These are phyloP conservation scores for Petunia hybrid DNA, from an alignment of 305 asterid genomes.

Conservation along the genomic window DNA sequence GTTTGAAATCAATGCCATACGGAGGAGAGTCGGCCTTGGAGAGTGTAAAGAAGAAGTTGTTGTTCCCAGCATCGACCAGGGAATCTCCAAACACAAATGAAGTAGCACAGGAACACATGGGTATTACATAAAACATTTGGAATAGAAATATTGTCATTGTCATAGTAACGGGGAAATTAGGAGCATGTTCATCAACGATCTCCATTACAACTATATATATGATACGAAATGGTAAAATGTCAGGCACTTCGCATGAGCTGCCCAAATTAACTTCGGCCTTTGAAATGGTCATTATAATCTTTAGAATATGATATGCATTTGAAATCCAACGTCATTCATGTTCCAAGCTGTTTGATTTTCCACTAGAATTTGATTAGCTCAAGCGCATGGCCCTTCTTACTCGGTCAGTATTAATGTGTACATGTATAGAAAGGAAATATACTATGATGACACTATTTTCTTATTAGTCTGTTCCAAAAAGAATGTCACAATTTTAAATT, in stretches of 20 bases:
- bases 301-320: background rate
- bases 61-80: conserved; percentile 59
- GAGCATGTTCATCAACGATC: background rate
- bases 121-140: conserved; percentile 31
- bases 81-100: conserved; percentile 64
- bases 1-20: conserved; percentile 60
- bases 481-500: too few species aligned
- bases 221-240: conserved; percentile 17
- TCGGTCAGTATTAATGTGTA: too few species aligned
- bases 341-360: background rate
- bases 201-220: background rate
- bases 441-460: conserved; percentile 33
- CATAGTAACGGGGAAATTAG: background rate
- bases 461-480: too few species aligned
- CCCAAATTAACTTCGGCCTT: background rate
- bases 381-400: too few species aligned
- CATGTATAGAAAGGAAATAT: background rate
- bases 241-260: conserved; percentile 6
- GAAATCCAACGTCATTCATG: background rate
- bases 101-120: conserved; percentile 40
- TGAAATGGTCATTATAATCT: conserved; percentile 28
- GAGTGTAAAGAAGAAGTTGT: conserved; percentile 58
- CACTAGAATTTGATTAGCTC: background rate
- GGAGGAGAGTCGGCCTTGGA: conserved; percentile 64
- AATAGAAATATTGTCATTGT: conserved; percentile 22